A percentile compares a stretch with the other conserved stretches of the same genome.
Conservation (phyloP, 495 filamentous ascomycete species). For the Talaromyces wortmannii region DNA sequence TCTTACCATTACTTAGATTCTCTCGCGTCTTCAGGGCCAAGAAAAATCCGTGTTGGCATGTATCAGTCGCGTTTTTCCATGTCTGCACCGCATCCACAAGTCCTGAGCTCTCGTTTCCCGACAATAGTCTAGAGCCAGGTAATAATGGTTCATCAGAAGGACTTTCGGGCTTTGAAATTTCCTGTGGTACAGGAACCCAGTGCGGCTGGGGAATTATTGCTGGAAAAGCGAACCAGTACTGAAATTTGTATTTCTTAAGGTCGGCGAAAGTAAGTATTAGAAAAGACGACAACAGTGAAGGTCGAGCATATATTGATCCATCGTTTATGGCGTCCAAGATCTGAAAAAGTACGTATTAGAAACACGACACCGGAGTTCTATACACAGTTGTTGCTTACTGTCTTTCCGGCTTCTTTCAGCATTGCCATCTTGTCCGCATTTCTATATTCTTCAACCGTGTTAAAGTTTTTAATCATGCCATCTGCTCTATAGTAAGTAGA, state of each 20-base stretch:
- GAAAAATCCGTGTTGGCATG: slow-evolving; percentile 87
- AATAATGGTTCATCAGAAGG: background rate
- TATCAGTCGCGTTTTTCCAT: slow-evolving; percentile 76
- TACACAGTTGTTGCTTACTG: slow-evolving; percentile 41
- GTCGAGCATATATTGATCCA: slow-evolving; percentile 89
- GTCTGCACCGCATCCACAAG: slow-evolving; percentile 76
- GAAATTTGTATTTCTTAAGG: slow-evolving; percentile 91
- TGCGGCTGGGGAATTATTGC: slow-evolving; percentile 80
- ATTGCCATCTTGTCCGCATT: slow-evolving; percentile 64
- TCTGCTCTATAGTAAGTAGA: slow-evolving; percentile 73
- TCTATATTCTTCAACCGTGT: slow-evolving; percentile 90
- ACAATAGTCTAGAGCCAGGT: slow-evolving; percentile 39
- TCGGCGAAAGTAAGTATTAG: slow-evolving; percentile 88
- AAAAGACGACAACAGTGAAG: slow-evolving; percentile 84
- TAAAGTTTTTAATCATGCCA: slow-evolving; percentile 91
- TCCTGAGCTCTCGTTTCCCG: slow-evolving; percentile 57
- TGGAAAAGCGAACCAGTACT: slow-evolving; percentile 92
- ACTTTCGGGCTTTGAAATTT: slow-evolving; percentile 3
- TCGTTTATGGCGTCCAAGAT: slow-evolving; percentile 97
- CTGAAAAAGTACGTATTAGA: slow-evolving; percentile 29
- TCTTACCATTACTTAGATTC: background rate
- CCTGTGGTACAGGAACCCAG: slow-evolving; percentile 49
- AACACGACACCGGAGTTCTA: background rate
- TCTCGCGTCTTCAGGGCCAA: slow-evolving; percentile 64
- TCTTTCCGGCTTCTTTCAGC: slow-evolving; percentile 66